phyloP scores from a whole-genome alignment of 1,284 basidiomycete genomes.

The Neolentinus lepideus region DNA sequence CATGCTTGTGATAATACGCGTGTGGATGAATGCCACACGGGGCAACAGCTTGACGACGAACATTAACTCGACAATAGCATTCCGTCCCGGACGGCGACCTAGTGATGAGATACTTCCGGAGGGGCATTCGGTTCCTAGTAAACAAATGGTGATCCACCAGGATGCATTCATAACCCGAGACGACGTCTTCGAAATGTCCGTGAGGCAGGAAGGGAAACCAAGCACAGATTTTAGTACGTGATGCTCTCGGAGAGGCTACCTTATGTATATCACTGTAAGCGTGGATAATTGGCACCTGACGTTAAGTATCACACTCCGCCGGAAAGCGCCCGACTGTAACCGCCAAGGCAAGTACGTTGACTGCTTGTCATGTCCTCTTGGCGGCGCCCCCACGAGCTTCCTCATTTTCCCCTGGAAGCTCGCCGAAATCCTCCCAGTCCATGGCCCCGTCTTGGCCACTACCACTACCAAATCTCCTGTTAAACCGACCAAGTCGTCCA shows the following conservation, averaged over 20 bases:
- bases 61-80: neutral
- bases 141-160: neutral
- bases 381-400: neutral
- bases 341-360: no score
- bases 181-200: neutral
- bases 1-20: slow-evolving; percentile 11
- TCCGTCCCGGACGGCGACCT: no score
- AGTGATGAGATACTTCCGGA: neutral
- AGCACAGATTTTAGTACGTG: neutral
- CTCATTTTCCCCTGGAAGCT: neutral
- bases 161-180: neutral
- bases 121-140: neutral
- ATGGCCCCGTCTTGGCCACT: slow-evolving; percentile 32
- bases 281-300: no score
- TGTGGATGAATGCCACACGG: neutral
- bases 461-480: slow-evolving; percentile 62
- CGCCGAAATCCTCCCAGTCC: slow-evolving; percentile 27
- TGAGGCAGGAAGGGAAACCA: neutral
- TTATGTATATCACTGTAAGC: neutral
- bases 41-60: neutral
- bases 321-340: no score
- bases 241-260: neutral
- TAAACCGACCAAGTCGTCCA: slow-evolving; percentile 78
- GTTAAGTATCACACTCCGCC: no score
- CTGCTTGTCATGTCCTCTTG: no score